Evolutionary conservation across 352 stramenopile genomes (phyloP), one percentile per base, ranked within the genome.

Genomic region (Phytophthora lateralis): DNA sequence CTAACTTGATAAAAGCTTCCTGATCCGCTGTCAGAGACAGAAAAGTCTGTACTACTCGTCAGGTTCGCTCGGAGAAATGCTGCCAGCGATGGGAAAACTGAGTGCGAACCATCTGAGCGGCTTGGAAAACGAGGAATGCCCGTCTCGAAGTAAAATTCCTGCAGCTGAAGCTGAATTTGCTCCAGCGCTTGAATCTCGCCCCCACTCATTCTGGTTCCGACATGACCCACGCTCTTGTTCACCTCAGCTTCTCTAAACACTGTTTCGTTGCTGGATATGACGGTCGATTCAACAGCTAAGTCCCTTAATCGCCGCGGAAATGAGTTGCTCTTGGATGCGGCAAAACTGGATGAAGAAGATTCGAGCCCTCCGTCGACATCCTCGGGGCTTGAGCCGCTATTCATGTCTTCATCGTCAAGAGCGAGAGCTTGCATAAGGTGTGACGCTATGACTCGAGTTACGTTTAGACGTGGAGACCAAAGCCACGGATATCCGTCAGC

Each of bases 141-240:
- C 37, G 78, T 78, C 1, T 77, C 60, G 42, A 88, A 88, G 45
- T 85, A 66, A 60, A 78, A 90, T 38, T 87, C 78, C 27, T 64
- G 54, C 0, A 84, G 57, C 17, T 69, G 66, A 7, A 58, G 17
- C 35, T 75, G 55, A 35, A 82, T 61, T 52, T 75, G 59, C 29
- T 73, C 60, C 2, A 76, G 54, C 0, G 69, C 60, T 50, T 66
- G 41, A n/a, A 70, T 48, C 11, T 78, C 71, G 11, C 64, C 20
- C 5, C 39, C 11, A 24, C 20, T 66, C 39, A 66, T 50, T 18
- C 46, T n/a, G 2, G 11, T 55, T 21, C 39, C 42, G 8, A 27
- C 55, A 11, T 26, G 44, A 11, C 1, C 9, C 35, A 44, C 41
- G 8, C 20, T 39, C 6, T 27, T 17, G 8, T 27, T 26, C 18